Evolutionary conservation across 805 yeast species (phyloP).

Genomic region (Ogataea trehalophila): DNA sequence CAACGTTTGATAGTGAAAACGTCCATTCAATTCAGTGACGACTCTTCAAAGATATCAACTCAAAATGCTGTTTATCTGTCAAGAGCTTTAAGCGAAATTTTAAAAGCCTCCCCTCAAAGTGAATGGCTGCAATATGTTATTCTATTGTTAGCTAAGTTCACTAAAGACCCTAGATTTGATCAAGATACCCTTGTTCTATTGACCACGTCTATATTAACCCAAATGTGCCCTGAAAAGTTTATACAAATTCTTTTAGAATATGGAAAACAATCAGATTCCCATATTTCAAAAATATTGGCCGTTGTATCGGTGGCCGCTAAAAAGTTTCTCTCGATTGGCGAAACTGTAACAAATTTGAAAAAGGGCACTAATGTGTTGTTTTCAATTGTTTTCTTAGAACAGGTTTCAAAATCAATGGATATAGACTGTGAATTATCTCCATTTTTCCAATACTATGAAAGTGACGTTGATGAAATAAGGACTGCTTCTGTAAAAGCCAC

Average conservation of each 20-base stretch:
- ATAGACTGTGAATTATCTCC: constrained; percentile 33
- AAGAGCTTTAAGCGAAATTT: constrained; percentile 10
- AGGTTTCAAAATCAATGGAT: constrained; percentile 36
- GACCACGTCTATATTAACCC: constrained; percentile 13
- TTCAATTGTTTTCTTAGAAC: constrained; percentile 42
- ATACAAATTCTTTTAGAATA: constrained; percentile 8
- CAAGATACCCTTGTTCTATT: constrained; percentile 16
- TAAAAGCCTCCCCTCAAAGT: constrained; percentile 1
- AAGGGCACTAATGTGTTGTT: constrained; percentile 22
- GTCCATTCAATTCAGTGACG: constrained; percentile 3
- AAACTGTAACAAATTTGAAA: constrained; percentile 15
- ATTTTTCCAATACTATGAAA: constrained; percentile 30
- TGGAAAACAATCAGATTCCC: constrained; percentile 21
- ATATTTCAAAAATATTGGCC: constrained; percentile 29
- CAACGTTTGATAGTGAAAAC: neutral
- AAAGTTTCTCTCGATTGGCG: constrained; percentile 27
- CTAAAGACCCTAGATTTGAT: constrained; percentile 13
- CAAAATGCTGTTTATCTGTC: constrained; percentile 10
- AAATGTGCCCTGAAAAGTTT: constrained; percentile 9
- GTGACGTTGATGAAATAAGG: constrained; percentile 32
- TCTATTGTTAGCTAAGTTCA: constrained; percentile 11
- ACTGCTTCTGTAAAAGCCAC: constrained; percentile 48
- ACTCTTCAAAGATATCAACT: constrained; percentile 8
- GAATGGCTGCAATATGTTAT: constrained; percentile 8
- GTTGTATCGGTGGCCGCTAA: constrained; percentile 30